phyloP scores from a whole-genome alignment of 2,329 filamentous ascomycete genomes.

The Claviceps maximensis region DNA sequence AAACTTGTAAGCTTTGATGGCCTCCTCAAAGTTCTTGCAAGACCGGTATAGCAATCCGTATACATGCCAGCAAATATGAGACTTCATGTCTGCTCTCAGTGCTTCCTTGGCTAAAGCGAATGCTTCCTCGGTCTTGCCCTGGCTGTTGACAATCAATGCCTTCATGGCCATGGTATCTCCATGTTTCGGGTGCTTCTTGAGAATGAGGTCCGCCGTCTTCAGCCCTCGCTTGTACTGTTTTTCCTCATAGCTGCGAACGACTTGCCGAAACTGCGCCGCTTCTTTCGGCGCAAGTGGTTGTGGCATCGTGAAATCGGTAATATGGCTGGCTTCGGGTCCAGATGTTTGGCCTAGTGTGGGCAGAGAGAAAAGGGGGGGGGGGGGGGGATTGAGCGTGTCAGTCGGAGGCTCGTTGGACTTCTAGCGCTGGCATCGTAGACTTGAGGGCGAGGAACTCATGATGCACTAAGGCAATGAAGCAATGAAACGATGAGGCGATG shows the following conservation, averaged over 20 bases:
- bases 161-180: conserved; percentile 99
- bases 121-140: conserved; percentile 86
- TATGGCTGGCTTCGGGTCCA: neutral
- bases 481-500: no score
- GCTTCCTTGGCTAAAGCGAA: conserved; percentile 88
- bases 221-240: conserved; percentile 95
- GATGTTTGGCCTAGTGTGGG: neutral
- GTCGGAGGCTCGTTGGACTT: neutral
- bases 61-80: conserved; percentile 98
- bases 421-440: neutral
- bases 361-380: no score
- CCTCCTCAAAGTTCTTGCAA: conserved; percentile 96
- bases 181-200: conserved; percentile 89
- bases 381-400: neutral
- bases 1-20: conserved; percentile 98
- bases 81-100: conserved; percentile 93
- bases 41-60: conserved; percentile 89
- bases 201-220: conserved; percentile 91
- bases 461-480: no score
- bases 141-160: conserved; percentile 85
- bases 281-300: conserved; percentile 76
- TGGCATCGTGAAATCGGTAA: conserved; percentile 39
- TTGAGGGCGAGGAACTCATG: neutral
- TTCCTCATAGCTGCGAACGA: conserved; percentile 92
- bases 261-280: conserved; percentile 81